phyloP scores from a whole-genome alignment of 768 basidiomycete genomes.

The Chalciporus chontae region DNA sequence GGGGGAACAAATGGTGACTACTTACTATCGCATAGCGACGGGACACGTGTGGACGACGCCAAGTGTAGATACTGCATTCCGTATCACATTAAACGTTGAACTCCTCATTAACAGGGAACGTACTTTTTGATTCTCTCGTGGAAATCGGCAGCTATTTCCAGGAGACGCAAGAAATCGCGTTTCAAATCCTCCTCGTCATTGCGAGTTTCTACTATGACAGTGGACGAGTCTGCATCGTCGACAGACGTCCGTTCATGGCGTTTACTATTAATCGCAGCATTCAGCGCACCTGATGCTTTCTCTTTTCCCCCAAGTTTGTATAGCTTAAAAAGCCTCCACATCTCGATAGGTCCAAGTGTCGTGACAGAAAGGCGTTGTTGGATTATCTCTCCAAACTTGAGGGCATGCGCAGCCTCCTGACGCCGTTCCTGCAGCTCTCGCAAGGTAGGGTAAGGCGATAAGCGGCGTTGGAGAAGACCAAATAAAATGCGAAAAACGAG shows the following conservation, averaged over 20 bases:
- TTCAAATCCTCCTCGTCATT: conserved; percentile 42
- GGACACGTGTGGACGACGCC: conserved; percentile 56
- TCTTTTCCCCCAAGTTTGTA: conserved; percentile 37
- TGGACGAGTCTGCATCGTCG: neutral
- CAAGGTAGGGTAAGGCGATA: conserved; percentile 54
- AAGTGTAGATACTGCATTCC: conserved; percentile 56
- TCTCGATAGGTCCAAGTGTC: conserved; percentile 48
- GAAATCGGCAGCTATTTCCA: conserved; percentile 54
- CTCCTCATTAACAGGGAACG: conserved; percentile 6
- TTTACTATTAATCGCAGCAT: conserved; percentile 1
- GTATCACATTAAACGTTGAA: conserved; percentile 1
- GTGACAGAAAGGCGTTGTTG: conserved; percentile 43
- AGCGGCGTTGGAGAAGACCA: conserved; percentile 43
- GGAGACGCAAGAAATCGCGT: conserved; percentile 34
- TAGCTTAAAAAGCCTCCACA: conserved; percentile 50
- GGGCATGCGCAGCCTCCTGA: conserved; percentile 44
- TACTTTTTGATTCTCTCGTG: conserved; percentile 67
- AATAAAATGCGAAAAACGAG: conserved; percentile 47
- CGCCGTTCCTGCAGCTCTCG: conserved; percentile 52
- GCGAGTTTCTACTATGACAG: conserved; percentile 7
- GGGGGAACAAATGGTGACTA: neutral
- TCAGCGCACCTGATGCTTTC: conserved; percentile 27
- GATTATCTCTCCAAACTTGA: conserved; percentile 49
- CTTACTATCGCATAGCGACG: conserved; percentile 46
- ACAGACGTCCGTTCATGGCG: neutral